These are phyloP conservation scores for Karstenula rhodostoma DNA, from an alignment of 2,329 filamentous ascomycete genomes.

Conservation along the genomic window DNA sequence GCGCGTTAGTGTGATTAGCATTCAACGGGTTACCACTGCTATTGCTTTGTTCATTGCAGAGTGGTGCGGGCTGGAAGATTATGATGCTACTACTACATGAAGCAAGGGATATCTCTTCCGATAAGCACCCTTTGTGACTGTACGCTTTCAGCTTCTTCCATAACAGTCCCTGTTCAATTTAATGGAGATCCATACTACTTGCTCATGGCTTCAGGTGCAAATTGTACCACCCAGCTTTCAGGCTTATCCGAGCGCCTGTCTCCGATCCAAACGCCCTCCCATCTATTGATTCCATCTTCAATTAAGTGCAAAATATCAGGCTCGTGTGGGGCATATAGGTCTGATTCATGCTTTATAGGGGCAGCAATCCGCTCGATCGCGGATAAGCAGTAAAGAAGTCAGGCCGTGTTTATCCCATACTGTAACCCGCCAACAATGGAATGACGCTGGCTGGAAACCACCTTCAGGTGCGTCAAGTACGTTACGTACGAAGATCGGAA, in stretches of 20 bases:
- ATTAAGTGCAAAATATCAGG: background rate
- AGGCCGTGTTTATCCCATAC: background rate
- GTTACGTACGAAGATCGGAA: too few relatives aligned
- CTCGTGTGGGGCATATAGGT: background rate
- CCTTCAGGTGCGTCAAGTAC: background rate
- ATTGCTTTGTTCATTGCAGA: conserved; percentile 31
- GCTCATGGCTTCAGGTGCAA: background rate
- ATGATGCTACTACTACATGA: background rate
- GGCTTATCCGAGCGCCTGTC: conserved; percentile 11
- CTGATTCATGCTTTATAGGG: background rate
- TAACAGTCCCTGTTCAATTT: too few relatives aligned
- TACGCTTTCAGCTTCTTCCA: background rate
- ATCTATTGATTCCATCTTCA: background rate
- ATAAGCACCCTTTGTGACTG: background rate
- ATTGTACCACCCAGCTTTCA: conserved; percentile 21
- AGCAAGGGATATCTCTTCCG: background rate
- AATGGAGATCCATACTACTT: too few relatives aligned
- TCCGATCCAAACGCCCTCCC: background rate
- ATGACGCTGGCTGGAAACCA: background rate
- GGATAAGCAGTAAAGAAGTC: background rate
- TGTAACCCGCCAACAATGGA: background rate
- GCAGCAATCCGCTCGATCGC: background rate
- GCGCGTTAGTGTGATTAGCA: conserved; percentile 28
- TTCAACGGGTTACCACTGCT: conserved; percentile 27
- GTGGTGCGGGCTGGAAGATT: conserved; percentile 29